Base-by-base conservation (phyloP, 1,284 basidiomycete species). In the Cutaneotrichosporon spelunceum region DNA sequence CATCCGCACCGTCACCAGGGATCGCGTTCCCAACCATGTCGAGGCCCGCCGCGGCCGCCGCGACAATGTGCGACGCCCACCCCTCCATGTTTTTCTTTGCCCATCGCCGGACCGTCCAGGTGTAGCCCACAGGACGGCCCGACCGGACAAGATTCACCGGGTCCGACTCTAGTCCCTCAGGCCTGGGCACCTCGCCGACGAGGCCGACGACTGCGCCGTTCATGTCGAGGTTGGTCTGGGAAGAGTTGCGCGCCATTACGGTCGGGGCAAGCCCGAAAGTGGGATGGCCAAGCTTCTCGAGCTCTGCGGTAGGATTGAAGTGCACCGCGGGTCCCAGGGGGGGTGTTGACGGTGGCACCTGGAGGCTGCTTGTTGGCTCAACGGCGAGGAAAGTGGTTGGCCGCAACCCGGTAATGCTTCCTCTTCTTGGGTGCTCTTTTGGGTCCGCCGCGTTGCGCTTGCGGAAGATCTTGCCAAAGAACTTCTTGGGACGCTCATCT, bases 61-160 rank as follows among this genome's bases (percentile, higher is more conserved):
- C 75, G 14, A 73, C 68, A 4, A 78, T 60, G 48, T 75, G 72
- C 3, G 70, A 69, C 1, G 72, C 71, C 75, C 75, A 76, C 8
- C 73, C 71, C 24, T 76, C 73, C 24, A 65, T 59, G 63, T 75
- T 77, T 61, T 68, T 85, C 74, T 90, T 92, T 53, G 88, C 80
- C 91, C 92, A 95, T 63, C 82, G 83, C 59, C 86, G 82, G 21
- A 93, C 86, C 5, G 89, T 83, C 90, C 91, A 95, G 4, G 89
- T 85, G 70, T 94, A 93, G 69, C 74, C 76, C 7, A 77, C 62
- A 9, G 78, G 75, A 42, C 78, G 70, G n/a, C 60, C 59, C 0
- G 70, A 71, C 4, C 70, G 69, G 21, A n/a, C 47, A 4, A 53
- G 14, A n/a, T 24, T 36, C 44, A 57, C 27, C 47, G 14, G 3